Conservation (phyloP, 1,284 basidiomycete species). For the Dichomitus squalens region DNA sequence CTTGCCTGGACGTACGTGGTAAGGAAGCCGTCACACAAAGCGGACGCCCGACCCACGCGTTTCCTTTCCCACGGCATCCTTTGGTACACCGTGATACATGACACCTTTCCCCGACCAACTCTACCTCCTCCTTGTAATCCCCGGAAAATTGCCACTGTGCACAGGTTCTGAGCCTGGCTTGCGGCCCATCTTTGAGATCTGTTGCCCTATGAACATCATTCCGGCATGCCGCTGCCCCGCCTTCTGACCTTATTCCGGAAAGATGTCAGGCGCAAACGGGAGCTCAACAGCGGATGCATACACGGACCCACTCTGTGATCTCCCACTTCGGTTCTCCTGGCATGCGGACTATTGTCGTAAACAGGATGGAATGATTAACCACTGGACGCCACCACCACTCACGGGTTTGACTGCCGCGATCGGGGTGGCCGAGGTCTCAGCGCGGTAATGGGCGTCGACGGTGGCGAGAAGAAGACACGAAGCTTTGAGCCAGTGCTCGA, state of each 20-base stretch:
- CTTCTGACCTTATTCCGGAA: not conserved
- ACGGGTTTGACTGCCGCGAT: not conserved
- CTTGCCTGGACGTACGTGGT: not conserved
- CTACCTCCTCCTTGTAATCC: not conserved
- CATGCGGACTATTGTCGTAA: not conserved
- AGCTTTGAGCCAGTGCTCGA: constrained; percentile 9
- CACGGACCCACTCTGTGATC: not conserved
- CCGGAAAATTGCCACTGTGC: not conserved
- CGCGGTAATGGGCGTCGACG: not conserved
- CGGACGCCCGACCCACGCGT: not conserved
- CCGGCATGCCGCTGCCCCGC: not conserved
- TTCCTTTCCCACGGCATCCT: not conserved
- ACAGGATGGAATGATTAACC: constrained; percentile 3
- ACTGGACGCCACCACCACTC: constrained; percentile 14
- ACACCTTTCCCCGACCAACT: not conserved
- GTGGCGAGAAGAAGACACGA: constrained; percentile 13
- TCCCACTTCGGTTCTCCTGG: not conserved
- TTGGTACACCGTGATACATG: not conserved
- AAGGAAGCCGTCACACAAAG: not conserved
- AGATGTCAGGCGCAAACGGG: too few species aligned
- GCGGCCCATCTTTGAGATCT: too few species aligned
- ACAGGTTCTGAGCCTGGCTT: not conserved
- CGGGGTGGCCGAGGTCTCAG: constrained; percentile 22
- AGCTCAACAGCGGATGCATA: not conserved
- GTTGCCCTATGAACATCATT: too few species aligned